Conservation (phyloP, 2,329 filamentous ascomycete species). For the Fusarium sp. region DNA sequence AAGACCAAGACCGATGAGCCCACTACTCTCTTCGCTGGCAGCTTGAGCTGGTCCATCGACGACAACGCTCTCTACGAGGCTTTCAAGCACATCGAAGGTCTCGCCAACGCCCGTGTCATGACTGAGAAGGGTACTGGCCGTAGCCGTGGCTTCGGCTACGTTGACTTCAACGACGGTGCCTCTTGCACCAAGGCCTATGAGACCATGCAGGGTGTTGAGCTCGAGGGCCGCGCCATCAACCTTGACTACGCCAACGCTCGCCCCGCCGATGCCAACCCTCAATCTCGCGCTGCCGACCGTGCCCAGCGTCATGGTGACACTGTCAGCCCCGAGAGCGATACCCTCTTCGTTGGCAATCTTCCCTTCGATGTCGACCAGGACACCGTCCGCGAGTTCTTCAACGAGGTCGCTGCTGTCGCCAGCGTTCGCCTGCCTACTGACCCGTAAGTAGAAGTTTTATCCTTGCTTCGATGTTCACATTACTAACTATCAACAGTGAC, state of each 20-base stretch:
- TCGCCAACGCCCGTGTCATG: constrained; percentile 82
- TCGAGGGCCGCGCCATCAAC: constrained; percentile 82
- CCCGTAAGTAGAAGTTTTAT: constrained; percentile 62
- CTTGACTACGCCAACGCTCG: constrained; percentile 82
- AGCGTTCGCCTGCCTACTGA: constrained; percentile 92
- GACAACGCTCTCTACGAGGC: constrained; percentile 84
- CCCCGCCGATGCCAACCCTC: constrained; percentile 65
- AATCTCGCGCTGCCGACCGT: constrained; percentile 72
- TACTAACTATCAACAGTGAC: constrained; percentile 65
- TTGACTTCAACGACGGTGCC: constrained; percentile 81
- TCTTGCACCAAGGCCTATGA: constrained; percentile 79
- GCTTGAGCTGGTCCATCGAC: constrained; percentile 90
- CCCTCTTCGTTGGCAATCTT: constrained; percentile 92
- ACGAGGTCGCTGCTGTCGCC: constrained; percentile 76
- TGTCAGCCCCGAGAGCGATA: constrained; percentile 83
- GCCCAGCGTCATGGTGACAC: constrained; percentile 81
- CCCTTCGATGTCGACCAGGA: constrained; percentile 87
- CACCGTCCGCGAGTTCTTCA: constrained; percentile 79
- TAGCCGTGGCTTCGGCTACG: constrained; percentile 93
- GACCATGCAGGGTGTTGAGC: constrained; percentile 78
- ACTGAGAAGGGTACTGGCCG: constrained; percentile 84
- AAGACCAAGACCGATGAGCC: constrained; percentile 73
- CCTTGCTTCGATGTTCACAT: neutral
- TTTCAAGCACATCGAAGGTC: constrained; percentile 83
- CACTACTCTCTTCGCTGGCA: constrained; percentile 86